phyloP scores from a whole-genome alignment of 1,139 yeast genomes.

The Geotrichum klebahnii region DNA sequence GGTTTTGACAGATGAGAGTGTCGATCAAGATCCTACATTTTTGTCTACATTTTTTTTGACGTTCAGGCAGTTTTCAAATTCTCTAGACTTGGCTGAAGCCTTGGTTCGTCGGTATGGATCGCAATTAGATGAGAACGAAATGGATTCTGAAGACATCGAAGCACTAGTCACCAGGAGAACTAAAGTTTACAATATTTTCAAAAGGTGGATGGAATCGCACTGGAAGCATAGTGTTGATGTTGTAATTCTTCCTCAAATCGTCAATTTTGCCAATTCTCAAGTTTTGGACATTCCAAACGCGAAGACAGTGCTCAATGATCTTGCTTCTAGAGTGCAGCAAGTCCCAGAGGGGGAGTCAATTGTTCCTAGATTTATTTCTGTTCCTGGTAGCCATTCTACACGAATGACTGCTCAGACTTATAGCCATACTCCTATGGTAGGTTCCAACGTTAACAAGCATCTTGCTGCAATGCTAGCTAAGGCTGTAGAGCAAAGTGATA shows the following conservation, averaged over 20 bases:
- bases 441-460: constrained; percentile 10
- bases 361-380: constrained; percentile 28
- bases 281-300: constrained; percentile 28
- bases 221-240: constrained; percentile 70
- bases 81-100: constrained; percentile 65
- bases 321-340: constrained; percentile 29
- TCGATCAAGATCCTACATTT: constrained; percentile 63
- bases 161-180: constrained; percentile 59
- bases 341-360: constrained; percentile 29
- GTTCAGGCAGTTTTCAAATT: constrained; percentile 68
- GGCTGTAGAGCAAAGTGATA: constrained; percentile 13
- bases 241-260: constrained; percentile 58
- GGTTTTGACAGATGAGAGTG: constrained; percentile 64
- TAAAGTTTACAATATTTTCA: constrained; percentile 62
- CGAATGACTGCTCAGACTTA: constrained; percentile 17
- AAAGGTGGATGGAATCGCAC: constrained; percentile 81
- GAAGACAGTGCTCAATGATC: constrained; percentile 29
- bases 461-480: constrained; percentile 11
- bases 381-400: constrained; percentile 24
- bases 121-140: constrained; percentile 36
- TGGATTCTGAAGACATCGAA: constrained; percentile 31
- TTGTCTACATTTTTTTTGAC: constrained; percentile 76
- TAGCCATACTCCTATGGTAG: constrained; percentile 16
- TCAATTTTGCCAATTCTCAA: constrained; percentile 68
- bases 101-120: constrained; percentile 64